These are phyloP conservation scores for Russula sp. DNA, from an alignment of 768 basidiomycete species.

Conservation along the genomic window DNA sequence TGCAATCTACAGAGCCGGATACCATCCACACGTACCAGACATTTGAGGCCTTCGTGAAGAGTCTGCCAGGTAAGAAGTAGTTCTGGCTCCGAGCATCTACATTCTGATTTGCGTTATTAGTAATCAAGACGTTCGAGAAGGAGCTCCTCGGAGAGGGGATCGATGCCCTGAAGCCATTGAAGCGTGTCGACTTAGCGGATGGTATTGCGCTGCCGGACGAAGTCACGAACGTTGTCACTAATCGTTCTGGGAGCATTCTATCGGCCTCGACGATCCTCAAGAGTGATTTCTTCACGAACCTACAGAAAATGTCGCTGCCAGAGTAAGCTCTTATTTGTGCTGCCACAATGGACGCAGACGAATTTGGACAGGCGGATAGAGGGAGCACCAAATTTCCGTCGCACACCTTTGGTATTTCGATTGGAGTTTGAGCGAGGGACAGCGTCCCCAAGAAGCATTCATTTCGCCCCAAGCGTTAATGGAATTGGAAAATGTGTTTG, in stretches of 20 bases:
- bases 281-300: constrained; percentile 86
- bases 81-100: constrained; percentile 43
- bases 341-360: background rate
- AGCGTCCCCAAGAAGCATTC: constrained; percentile 28
- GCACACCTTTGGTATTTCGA: constrained; percentile 56
- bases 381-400: constrained; percentile 90
- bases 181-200: constrained; percentile 56
- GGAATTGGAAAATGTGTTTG: constrained; percentile 55
- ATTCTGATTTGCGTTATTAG: constrained; percentile 31
- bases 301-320: constrained; percentile 94
- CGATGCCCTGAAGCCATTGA: constrained; percentile 74
- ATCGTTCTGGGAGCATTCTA: constrained; percentile 76
- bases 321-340: constrained; percentile 49
- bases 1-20: constrained; percentile 75
- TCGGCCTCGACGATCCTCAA: constrained; percentile 93
- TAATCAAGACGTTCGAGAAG: constrained; percentile 92
- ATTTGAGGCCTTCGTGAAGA: constrained; percentile 77
- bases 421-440: constrained; percentile 25
- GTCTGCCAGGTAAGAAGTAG: constrained; percentile 60
- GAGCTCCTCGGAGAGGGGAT: constrained; percentile 76
- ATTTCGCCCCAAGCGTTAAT: constrained; percentile 34
- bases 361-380: constrained; percentile 61
- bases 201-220: constrained; percentile 85
- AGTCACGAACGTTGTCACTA: constrained; percentile 77
- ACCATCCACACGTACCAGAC: constrained; percentile 66